Conservation (phyloP, 345 rosid species). For the Hibiscus tridactylites region DNA sequence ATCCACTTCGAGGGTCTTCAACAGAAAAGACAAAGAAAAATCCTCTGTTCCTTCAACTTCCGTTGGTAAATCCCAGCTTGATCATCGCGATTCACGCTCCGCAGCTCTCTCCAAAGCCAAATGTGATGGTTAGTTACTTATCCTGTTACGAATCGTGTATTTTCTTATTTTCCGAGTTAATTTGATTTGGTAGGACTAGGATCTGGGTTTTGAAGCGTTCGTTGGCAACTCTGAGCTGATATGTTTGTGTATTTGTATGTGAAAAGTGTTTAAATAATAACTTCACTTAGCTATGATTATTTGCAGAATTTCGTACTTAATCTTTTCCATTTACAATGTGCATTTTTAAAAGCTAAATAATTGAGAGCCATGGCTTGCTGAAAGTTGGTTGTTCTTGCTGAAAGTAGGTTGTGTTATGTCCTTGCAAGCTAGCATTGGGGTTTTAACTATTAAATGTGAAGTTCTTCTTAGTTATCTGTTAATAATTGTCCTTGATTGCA, state of each 20-base stretch:
- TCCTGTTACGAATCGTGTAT: background rate
- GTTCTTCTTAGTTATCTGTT: background rate
- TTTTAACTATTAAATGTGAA: background rate
- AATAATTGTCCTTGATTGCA: background rate
- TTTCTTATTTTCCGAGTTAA: background rate
- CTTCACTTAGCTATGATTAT: background rate
- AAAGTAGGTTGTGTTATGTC: background rate
- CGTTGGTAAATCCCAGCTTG: constrained; percentile 58
- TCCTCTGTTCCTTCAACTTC: constrained; percentile 67
- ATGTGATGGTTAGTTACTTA: constrained; percentile 43
- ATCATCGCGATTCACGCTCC: constrained; percentile 49
- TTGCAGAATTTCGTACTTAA: background rate
- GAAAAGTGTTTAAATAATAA: background rate
- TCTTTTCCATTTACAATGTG: too few relatives aligned
- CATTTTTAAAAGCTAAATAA: too few relatives aligned
- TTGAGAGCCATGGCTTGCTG: background rate
- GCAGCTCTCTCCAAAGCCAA: constrained; percentile 45
- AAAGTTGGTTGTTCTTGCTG: background rate
- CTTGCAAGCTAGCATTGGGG: background rate
- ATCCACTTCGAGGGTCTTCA: constrained; percentile 64
- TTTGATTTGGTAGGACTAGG: background rate
- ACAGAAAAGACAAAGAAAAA: constrained; percentile 50
- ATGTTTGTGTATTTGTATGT: background rate
- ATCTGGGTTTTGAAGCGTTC: background rate
- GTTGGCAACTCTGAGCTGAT: background rate